Base-by-base conservation (phyloP, 2,329 filamentous ascomycete genomes). In the Penicillium sclerotigenum region DNA sequence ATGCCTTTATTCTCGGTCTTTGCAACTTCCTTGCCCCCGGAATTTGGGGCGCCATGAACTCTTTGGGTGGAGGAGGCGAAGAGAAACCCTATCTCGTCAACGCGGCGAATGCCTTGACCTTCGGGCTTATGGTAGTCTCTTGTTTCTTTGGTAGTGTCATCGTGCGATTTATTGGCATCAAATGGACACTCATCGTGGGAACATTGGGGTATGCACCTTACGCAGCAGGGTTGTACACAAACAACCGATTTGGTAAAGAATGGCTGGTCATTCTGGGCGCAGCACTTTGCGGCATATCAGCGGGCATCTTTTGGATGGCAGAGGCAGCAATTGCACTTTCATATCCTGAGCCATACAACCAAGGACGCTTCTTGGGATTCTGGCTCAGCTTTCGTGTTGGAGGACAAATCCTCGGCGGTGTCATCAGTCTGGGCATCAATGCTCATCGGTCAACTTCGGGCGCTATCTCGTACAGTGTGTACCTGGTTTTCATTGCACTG, bases 1-100 rank as follows among this genome's bases (percentile, higher is more conserved):
- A 90, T 73, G 85, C 87, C 49, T 81, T 86, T 31, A 82, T 91
- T 37, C 80, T 91, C 1, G 87, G 88, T 0, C 71, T 90, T 10
- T 89, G 85, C 72, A 89, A 88, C 66, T 83, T 90, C 59, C 77
- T 85, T 1, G 87, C 87, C 0, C 87, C 87, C 0, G 87, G 87
- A 0, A 87, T 90, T 58, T 90, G 87, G 87, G 81, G 80, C 13
- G 86, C 86, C 8, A 88, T 90, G 86, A 90, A 89, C 73, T 85
- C 82, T 0, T 80, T 90, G 0, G 87, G 87, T 10, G 88, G 86
- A 1, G 88, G 87, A 47, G 88, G 88, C 3, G 79, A 83, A 29
- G 79, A 85, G 60, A 79, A 80, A 9, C 87, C 87, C 0, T 80
- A 85, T 63, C 78, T 90, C 1, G 84, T 90, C 47, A 90, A 89